Base-by-base conservation (phyloP, 164 flowering plant genomes). In the Cinnamomum micranthum region DNA sequence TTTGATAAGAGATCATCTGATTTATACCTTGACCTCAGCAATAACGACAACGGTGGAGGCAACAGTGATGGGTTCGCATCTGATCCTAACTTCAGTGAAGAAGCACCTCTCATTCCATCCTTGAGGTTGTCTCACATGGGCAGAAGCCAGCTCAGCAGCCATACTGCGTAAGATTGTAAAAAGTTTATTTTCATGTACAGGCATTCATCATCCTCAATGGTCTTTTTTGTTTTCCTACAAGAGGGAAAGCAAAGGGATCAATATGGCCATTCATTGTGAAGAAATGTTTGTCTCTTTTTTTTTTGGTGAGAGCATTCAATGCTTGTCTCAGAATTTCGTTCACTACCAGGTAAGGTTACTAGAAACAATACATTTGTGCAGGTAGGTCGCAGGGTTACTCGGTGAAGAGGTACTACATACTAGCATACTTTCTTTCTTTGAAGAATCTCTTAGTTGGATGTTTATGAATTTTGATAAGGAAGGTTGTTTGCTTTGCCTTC, bases 1-100 rank as follows among this genome's bases (percentile, higher is more conserved):
- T 76, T 87, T 75, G 97, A 94, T 78, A 92, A 91, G 92, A 91
- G 86, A 79, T 91, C 97, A 41, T 91, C 95, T 9, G 93, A 94
- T 80, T 73, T 86, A 27, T 89, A 81, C 71, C 76, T 73, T 22
- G 89, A 88, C 14, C 80, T 79, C 68, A 81, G 71, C 63, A 77
- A 72, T 67, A 67, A 47, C 12, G 69, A 78, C 78, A 80, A 75
- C 41, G 71, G 70, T 27, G 85, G 79, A 23, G 83, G 87, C 24
- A 80, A 73, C 62, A 65, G 62, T 75, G 82, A 71, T 78, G 75
- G 69, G 35, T 72, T 85, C 15, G 73, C 76, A 23, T 67, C 85
- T 13, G 91, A 86, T 75, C 31, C 73, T 7, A 76, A 68, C 67
- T 80, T 83, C 11, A 95, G 89, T 72, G 98, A 90, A 84, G 98